Evolutionary conservation across 495 filamentous ascomycete species (phyloP).

Genomic region (Sordaria brevicollis): DNA sequence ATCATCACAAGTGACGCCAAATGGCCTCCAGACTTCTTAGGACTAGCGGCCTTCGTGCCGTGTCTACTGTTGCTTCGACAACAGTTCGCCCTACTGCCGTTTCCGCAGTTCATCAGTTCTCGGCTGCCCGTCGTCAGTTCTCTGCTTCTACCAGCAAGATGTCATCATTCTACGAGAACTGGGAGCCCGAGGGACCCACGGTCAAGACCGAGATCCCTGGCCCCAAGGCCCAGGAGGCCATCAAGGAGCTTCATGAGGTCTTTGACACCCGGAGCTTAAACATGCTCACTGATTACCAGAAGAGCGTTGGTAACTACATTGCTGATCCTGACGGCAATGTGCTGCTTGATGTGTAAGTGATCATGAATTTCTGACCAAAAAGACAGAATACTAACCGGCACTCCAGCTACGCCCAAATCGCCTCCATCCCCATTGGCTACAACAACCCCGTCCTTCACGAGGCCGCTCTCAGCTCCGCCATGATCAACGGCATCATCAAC

Average conservation of each 20-base stretch:
- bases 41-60: neutral
- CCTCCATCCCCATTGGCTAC: conserved; percentile 95
- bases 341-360: conserved; percentile 64
- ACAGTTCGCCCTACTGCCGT: neutral
- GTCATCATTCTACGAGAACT: conserved; percentile 48
- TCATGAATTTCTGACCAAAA: neutral
- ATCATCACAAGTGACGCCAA: neutral
- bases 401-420: conserved; percentile 79
- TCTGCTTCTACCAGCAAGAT: conserved; percentile 24
- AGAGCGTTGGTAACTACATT: conserved; percentile 68
- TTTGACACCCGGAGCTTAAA: conserved; percentile 92
- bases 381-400: neutral
- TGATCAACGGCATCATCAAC: conserved; percentile 80
- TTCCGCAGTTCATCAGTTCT: neutral
- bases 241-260: conserved; percentile 57
- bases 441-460: conserved; percentile 76
- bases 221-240: conserved; percentile 60
- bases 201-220: conserved; percentile 78
- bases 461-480: conserved; percentile 64
- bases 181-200: conserved; percentile 64
- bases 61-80: neutral
- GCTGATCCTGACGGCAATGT: conserved; percentile 82
- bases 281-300: conserved; percentile 76
- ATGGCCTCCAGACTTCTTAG: neutral
- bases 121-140: conserved; percentile 15